Conservation (phyloP, 2,329 filamentous ascomycete species). For the Hymenoscyphus scutula region DNA sequence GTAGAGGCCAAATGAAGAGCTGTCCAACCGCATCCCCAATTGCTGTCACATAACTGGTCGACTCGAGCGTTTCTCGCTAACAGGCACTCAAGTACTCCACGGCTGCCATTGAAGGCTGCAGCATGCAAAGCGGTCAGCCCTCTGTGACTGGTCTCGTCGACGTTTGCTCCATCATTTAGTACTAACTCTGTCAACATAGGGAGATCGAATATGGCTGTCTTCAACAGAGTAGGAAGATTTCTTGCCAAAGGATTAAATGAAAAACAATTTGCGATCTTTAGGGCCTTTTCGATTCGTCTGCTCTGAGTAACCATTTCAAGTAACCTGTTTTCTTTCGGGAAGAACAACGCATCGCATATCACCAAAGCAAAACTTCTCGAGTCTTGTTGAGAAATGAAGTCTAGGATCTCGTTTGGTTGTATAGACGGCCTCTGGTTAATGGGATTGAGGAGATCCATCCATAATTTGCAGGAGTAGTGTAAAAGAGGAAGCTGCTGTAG, state of each 20-base stretch:
- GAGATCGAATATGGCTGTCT: neutral
- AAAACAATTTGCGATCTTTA: neutral
- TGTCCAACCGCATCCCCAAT: neutral
- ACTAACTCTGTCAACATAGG: neutral
- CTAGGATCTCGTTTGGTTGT: neutral
- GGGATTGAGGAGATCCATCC: neutral
- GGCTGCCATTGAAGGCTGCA: neutral
- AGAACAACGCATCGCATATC: neutral
- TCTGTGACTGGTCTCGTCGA: neutral
- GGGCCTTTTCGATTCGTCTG: neutral
- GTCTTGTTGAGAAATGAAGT: neutral
- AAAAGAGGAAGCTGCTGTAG: neutral
- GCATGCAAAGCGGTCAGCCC: neutral
- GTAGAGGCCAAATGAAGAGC: neutral
- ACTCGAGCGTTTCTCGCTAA: neutral
- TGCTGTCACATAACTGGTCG: neutral
- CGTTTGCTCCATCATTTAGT: neutral
- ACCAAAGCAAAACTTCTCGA: neutral
- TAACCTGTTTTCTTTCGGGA: neutral
- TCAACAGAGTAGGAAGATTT: neutral
- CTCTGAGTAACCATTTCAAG: neutral
- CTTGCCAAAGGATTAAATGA: neutral
- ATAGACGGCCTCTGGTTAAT: neutral
- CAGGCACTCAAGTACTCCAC: neutral
- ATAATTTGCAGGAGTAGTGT: neutral